Conservation (phyloP, 495 filamentous ascomycete species). For the Aspergillus haitiensis region DNA sequence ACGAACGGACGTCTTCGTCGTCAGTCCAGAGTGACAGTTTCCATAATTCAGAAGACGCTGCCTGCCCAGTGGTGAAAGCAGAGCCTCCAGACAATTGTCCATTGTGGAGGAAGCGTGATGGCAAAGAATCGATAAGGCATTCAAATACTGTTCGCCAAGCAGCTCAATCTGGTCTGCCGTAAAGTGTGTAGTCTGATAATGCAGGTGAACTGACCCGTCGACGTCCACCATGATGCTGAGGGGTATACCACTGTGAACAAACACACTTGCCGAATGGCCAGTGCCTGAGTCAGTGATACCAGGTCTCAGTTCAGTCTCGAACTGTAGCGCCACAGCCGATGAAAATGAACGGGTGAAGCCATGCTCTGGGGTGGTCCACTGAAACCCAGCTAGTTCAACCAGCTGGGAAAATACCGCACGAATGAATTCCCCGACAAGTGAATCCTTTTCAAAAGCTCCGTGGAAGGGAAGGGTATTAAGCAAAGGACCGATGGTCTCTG, state of each 20-base stretch:
- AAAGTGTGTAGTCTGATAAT: not conserved
- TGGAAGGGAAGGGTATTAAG: not conserved
- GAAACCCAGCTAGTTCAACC: not conserved
- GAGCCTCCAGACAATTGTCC: not conserved
- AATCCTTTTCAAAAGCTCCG: not conserved
- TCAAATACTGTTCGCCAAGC: not conserved
- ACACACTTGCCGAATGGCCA: not conserved
- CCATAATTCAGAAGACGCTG: not conserved
- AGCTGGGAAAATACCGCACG: not conserved
- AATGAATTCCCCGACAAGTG: not conserved
- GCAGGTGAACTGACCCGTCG: not conserved
- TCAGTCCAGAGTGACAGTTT: constrained; percentile 5
- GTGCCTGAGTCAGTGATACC: not conserved
- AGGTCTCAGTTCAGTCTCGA: not conserved
- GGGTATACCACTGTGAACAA: constrained; percentile 1
- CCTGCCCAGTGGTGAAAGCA: not conserved
- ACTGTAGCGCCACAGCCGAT: constrained; percentile 3
- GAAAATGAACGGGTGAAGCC: not conserved
- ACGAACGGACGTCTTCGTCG: constrained; percentile 1
- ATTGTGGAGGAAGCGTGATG: not conserved
- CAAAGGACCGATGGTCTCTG: not conserved
- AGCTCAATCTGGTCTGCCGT: not conserved
- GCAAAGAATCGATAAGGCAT: constrained; percentile 1
- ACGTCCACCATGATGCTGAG: not conserved
- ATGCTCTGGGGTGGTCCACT: constrained; percentile 2